Conservation (phyloP, 352 stramenopile species). For the Phytopythium helicoides region DNA sequence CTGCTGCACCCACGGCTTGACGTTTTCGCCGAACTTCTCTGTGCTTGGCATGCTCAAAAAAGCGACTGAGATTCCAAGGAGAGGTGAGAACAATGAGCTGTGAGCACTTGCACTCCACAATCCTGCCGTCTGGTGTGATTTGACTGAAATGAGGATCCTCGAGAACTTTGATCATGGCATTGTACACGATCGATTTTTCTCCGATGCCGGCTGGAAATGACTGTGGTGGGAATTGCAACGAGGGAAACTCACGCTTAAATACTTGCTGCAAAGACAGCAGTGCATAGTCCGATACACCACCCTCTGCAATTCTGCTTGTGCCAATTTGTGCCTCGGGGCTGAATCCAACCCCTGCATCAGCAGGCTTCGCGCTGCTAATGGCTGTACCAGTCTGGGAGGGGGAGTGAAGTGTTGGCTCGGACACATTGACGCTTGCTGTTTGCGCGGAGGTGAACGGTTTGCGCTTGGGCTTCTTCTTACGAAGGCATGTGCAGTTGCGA, state of each 20-base stretch:
- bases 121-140: slow-evolving; percentile 62
- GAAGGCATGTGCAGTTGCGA: slow-evolving; percentile 72
- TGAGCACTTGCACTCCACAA: slow-evolving; percentile 65
- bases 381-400: neutral
- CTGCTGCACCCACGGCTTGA: neutral
- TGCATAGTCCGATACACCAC: neutral
- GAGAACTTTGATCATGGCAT: slow-evolving; percentile 18
- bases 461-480: slow-evolving; percentile 18
- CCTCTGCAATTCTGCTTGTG: no score
- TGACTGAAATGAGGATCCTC: slow-evolving; percentile 47
- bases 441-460: neutral
- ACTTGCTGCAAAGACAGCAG: neutral
- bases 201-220: no score
- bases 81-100: slow-evolving; percentile 49
- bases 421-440: neutral
- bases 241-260: neutral
- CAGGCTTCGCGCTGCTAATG: no score
- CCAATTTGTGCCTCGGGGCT: no score
- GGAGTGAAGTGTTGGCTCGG: no score
- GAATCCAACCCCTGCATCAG: no score
- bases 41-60: slow-evolving; percentile 53
- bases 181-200: slow-evolving; percentile 1
- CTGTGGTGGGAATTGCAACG: neutral
- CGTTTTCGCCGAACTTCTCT: slow-evolving; percentile 44
- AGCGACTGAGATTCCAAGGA: slow-evolving; percentile 58